Base-by-base conservation (phyloP, 768 basidiomycete genomes). In the Amylocystis lapponica region DNA sequence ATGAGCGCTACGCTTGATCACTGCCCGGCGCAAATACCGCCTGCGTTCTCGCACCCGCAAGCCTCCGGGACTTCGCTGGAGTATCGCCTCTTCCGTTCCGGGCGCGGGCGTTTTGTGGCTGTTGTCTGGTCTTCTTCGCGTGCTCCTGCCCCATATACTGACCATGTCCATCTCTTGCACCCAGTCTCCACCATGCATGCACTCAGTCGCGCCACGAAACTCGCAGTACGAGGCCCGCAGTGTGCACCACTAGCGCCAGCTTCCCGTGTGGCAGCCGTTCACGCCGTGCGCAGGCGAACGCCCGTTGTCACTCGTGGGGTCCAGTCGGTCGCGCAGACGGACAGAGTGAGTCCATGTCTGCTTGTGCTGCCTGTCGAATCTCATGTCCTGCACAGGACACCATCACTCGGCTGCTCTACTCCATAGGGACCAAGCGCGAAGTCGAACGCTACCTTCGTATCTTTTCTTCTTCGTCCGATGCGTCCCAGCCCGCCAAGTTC, bases 401-500 rank as follows among this genome's bases (percentile, higher is more conserved):
- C 2, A 98, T 99, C 56, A 93, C 91, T 40, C 86, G 96, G 35
- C 74, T 99, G 11, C 76, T 99, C 29, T 97, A 98, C 68, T 97
- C 95, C 17, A 85, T 99, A 51, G 96, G 95, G 39, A 89, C 90
- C 23, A 93, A 96, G 60, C 86, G 91, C 51, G 96, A 99, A 64
- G 96, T 99, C 53, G 94, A 97, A 60, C 86, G 96, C 49, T 94
- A 99, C 70, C 83, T 99, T 23, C 86, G 95, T 37, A 99, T 99
- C 59, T 99, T 99, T 62, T 91, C 92, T 9, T 85, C 89, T n/a
- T 84, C 91, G 17, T 88, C 90, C 6, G 83, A 93, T 56, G 80
- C 86, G 2, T 82, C 88, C 13, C 81, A 90, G 47, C 88, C 90
- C 30, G 93, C 93, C 48, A 95, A 91, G 64, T 96, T 96, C 57